Evolutionary conservation across 148 eudicot genomes (phyloP), one percentile per base, ranked within the genome.

Genomic region (Chenopodium quinoa): DNA sequence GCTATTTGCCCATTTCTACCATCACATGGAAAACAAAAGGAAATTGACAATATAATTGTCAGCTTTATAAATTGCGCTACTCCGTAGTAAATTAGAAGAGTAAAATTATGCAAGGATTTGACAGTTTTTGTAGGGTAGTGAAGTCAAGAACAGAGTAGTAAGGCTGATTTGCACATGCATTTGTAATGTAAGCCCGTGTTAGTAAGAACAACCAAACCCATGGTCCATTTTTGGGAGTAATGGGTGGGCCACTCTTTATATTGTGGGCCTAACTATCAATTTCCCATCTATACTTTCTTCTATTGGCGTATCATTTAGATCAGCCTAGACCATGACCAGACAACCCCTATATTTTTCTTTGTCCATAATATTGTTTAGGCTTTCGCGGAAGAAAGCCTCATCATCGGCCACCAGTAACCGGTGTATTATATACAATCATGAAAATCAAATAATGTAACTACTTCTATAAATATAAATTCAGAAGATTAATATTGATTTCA

Each of bases 121-220:
- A 73, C 76, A 73, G 44, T 32, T 73, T 73, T 73, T 73, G 76
- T 54, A 46, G 14, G 58, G 27, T 48, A 73, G 76, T 73, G 60
- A 12, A n/a, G 20, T 20, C n/a, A 47, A 48, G 9, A 46, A 4
- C 76, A 3, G 31, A 47, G 20, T 2, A 73, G 3, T 40, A 44
- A 34, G 37, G 40, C 73, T 71, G 17, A 71, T 48, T 47, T 73
- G 76, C 76, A 73, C 76, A 73, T 73, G 76, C 76, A 11, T 73
- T 34, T 73, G 58, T 23, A 47, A 73, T 46, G 32, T 23, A 73
- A 48, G 32, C 60, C 58, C 60, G 29, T 72, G 75, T 37, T 22
- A 46, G 29, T 46, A 40, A 9, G 23, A 69, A 17, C 47, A 34
- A 34, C 4, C 74, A 40, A 70, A 70, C 4, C 52, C 50, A 11